A percentile compares a stretch with the other conserved stretches of the same genome.
phyloP scores from a whole-genome alignment of 139 green algal genomes.

The Picochlorum sp. region DNA sequence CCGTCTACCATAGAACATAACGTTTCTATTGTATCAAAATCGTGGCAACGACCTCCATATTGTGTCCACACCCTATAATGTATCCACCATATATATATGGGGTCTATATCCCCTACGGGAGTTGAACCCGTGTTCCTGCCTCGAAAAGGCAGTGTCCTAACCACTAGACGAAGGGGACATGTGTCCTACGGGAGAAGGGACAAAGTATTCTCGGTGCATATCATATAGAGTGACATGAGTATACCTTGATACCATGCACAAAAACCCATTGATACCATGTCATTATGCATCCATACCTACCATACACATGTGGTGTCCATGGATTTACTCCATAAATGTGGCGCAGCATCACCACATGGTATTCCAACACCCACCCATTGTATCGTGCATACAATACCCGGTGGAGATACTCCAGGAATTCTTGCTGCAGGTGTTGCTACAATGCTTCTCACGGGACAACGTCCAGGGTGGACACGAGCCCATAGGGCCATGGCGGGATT shows the following conservation, averaged over 20 bases:
- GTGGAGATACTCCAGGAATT: neutral
- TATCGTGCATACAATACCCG: neutral
- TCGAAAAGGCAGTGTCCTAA: constrained; percentile 13
- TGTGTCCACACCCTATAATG: no score
- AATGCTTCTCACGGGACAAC: neutral
- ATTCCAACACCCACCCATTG: neutral
- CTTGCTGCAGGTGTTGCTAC: neutral
- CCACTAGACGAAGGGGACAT: constrained; percentile 8
- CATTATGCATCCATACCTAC: neutral
- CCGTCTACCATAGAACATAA: constrained; percentile 27
- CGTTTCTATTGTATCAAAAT: neutral
- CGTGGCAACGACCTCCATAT: no score
- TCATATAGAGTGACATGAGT: constrained; percentile 9
- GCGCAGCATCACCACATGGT: neutral
- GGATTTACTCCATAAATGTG: neutral
- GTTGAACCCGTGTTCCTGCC: constrained; percentile 9
- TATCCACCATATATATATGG: constrained; percentile 1
- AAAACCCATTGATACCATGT: neutral
- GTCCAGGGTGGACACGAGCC: neutral
- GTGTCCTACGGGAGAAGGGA: neutral
- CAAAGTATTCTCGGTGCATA: constrained; percentile 2
- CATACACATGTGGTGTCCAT: neutral
- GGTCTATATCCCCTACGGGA: constrained; percentile 1
- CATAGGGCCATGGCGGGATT: neutral
- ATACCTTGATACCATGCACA: neutral